phyloP scores from a whole-genome alignment of 129 eudicot genomes.

The Centaurea solstitialis region DNA sequence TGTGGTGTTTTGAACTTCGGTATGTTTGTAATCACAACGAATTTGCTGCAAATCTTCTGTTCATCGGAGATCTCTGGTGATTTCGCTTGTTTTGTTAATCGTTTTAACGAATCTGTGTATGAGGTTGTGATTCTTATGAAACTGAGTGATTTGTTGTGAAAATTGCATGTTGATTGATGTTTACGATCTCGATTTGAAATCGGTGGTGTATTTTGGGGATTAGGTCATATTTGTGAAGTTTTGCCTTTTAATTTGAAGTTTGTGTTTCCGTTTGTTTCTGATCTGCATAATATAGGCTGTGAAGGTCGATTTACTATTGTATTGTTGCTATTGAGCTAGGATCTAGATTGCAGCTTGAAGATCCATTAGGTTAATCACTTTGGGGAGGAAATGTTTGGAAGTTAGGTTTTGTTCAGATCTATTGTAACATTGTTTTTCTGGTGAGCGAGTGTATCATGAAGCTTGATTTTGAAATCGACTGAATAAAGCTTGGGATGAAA shows the following conservation, averaged over 20 bases:
- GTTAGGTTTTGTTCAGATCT: conserved; percentile 26
- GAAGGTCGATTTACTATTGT: conserved; percentile 17
- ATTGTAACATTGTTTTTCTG: conserved; percentile 10
- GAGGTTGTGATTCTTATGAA: neutral
- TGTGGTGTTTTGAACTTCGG: neutral
- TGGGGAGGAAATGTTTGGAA: conserved; percentile 9
- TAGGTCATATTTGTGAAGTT: conserved; percentile 10
- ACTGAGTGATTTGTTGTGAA: neutral
- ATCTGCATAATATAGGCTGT: conserved; percentile 22
- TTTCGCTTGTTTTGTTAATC: neutral
- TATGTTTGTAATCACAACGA: neutral
- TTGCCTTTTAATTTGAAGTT: neutral
- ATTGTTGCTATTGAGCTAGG: conserved; percentile 7
- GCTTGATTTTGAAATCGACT: conserved; percentile 4
- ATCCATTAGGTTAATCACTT: conserved; percentile 6
- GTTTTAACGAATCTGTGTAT: conserved; percentile 9
- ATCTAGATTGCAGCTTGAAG: neutral
- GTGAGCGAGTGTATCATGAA: neutral
- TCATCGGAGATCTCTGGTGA: conserved; percentile 31
- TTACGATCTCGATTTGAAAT: neutral
- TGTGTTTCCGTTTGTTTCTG: too few species aligned
- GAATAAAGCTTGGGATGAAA: neutral
- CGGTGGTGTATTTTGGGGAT: neutral
- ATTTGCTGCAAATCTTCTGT: neutral
- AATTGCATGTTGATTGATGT: neutral